Evolutionary conservation across 495 filamentous ascomycete genomes (phyloP).

Genomic region (Massariosphaeria phaeospora): DNA sequence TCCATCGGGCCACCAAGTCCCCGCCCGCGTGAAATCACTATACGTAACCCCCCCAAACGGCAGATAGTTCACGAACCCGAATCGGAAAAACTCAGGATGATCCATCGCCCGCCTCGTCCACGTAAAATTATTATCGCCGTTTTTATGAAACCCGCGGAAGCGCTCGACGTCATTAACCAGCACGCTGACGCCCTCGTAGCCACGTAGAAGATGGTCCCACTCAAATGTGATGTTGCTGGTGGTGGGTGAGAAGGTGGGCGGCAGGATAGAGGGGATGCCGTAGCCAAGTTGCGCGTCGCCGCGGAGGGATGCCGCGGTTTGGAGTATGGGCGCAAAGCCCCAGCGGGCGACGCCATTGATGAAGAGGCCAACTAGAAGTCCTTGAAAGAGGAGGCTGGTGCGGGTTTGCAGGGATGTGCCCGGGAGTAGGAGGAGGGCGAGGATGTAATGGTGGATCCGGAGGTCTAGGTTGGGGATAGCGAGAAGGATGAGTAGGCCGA

Average conservation of each 20-base stretch:
- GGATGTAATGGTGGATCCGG: constrained; percentile 91
- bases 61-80: constrained; percentile 63
- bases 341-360: constrained; percentile 87
- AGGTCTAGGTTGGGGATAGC: constrained; percentile 70
- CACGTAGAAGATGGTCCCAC: constrained; percentile 44
- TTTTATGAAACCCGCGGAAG: constrained; percentile 42
- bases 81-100: constrained; percentile 70
- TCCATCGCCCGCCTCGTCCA: constrained; percentile 26
- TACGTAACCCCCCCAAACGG: constrained; percentile 50
- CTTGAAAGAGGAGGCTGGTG: constrained; percentile 72
- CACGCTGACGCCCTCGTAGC: constrained; percentile 72
- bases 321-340: constrained; percentile 87
- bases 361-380: constrained; percentile 79
- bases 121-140: constrained; percentile 22
- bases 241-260: constrained; percentile 27
- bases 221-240: constrained; percentile 54
- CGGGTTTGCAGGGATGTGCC: constrained; percentile 80
- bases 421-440: constrained; percentile 73
- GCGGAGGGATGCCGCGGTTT: constrained; percentile 67
- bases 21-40: constrained; percentile 71
- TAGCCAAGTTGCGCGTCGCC: constrained; percentile 65
- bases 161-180: constrained; percentile 93
- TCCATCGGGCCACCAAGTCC: constrained; percentile 65
- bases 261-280: constrained; percentile 57
- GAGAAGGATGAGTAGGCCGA: constrained; percentile 49